Evolutionary conservation across 2,329 filamentous ascomycete genomes (phyloP), one percentile per base, ranked within the genome.

Genomic region (Akanthomyces dipterigenus): DNA sequence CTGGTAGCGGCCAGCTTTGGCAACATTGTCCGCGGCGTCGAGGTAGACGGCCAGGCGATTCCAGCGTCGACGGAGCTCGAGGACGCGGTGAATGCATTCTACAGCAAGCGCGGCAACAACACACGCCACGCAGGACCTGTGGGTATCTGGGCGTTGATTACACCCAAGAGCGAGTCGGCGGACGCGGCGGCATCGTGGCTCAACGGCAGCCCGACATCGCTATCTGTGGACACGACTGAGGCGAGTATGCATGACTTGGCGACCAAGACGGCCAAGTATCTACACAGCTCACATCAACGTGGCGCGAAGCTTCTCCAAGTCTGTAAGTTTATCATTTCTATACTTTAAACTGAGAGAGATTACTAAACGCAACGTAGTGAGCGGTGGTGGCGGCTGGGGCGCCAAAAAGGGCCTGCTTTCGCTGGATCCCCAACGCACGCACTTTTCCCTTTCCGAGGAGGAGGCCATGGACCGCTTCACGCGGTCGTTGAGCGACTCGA

Each of bases 361-460:
- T 14, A 51, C 67, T 73, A 62, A 73, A 53, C 40, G 24, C 3
- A 34, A 3, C 4, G 5, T 43, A 81, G 83, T 93, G 64, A 92
- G 89, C 68, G 91, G 91, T 5, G 91, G 91, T 50, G 91, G 91
- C 46, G 91, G 91, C 22, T 96, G 91, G 91, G 91, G 91, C 18
- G 78, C 83, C 61, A 95, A 93, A 71, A 86, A 88, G 67, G 91
- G 91, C 0, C 76, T 96, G 0, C 76, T 96, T 3, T 91, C 90
- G 6, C 79, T 96, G 4, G 90, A 95, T 68, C 89, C 91, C 3
- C 82, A 90, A 65, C 80, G 77, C 18, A 78, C 72, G 22, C 82
- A 83, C 66, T 75, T 76, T 20, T 70, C 77, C 8, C 56, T 71
- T 0, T 70, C 75, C 1, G 78, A 81, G 43, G 76, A 84, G 38